phyloP scores from a whole-genome alignment of 129 eudicot species.

The Gnaphalium uliginosum region DNA sequence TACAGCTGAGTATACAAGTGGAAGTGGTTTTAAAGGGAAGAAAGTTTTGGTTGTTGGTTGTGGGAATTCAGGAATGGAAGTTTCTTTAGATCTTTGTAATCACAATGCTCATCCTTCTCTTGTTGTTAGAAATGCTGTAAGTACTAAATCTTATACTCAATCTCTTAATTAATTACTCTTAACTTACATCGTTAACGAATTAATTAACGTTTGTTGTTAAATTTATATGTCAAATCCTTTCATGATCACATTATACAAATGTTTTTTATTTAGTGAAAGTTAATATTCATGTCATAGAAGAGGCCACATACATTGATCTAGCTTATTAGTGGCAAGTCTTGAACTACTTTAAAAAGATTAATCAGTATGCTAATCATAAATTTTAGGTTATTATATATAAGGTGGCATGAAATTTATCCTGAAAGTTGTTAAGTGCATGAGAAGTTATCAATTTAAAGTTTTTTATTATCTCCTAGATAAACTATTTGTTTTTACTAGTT shows the following conservation, averaged over 20 bases:
- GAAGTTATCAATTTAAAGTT: background rate
- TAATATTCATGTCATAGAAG: background rate
- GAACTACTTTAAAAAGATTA: background rate
- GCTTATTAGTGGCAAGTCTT: slow-evolving; percentile 5
- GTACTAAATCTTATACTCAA: slow-evolving; percentile 14
- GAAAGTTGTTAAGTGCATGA: background rate
- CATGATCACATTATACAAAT: background rate
- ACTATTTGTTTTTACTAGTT: no score
- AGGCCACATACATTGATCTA: background rate
- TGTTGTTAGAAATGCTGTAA: slow-evolving; percentile 83
- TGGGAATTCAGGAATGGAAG: slow-evolving; percentile 99
- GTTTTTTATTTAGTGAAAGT: background rate
- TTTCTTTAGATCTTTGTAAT: slow-evolving; percentile 89
- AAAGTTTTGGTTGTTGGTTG: slow-evolving; percentile 91
- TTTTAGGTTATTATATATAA: background rate
- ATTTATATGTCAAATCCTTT: background rate
- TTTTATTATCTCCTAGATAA: no score
- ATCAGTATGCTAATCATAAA: background rate
- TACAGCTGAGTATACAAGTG: slow-evolving; percentile 74
- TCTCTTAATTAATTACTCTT: background rate
- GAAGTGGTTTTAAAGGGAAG: slow-evolving; percentile 59
- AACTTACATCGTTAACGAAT: background rate
- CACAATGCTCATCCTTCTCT: slow-evolving; percentile 84
- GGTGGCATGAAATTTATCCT: no score
- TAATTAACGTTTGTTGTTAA: no score